Evolutionary conservation across 2,329 filamentous ascomycete species (phyloP).

Genomic region (Fusarium setosum): DNA sequence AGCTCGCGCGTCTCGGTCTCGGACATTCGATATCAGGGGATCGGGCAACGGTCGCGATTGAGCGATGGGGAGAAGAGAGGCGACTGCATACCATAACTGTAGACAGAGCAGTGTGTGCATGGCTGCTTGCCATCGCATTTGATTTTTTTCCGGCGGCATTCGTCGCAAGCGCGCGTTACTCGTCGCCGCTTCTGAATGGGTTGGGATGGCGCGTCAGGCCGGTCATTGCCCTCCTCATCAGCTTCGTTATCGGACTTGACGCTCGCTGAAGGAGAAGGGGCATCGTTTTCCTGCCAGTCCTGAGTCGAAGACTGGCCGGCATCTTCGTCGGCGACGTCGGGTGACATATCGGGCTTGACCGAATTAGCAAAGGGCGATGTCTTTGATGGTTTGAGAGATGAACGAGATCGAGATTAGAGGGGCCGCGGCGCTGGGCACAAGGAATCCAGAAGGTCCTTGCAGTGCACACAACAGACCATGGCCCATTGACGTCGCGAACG

Average conservation of each 20-base stretch:
- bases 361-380: constrained; percentile 34
- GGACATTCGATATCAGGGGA: not conserved
- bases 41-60: constrained; percentile 2
- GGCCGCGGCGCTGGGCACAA: constrained; percentile 13
- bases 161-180: constrained; percentile 84
- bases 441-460: constrained; percentile 22
- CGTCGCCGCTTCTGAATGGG: constrained; percentile 81
- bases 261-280: constrained; percentile 56
- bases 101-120: constrained; percentile 96
- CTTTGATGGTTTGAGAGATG: constrained; percentile 18
- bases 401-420: constrained; percentile 13
- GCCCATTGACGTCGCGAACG: constrained; percentile 10
- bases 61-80: not conserved
- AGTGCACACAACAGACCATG: constrained; percentile 11
- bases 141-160: constrained; percentile 87
- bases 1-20: constrained; percentile 21
- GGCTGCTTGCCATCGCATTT: constrained; percentile 90
- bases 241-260: constrained; percentile 56
- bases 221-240: constrained; percentile 50
- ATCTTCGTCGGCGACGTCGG: constrained; percentile 58
- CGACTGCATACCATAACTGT: constrained; percentile 84
- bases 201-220: constrained; percentile 53
- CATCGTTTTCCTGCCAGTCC: constrained; percentile 51
- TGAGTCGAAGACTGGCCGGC: constrained; percentile 48
- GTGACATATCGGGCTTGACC: constrained; percentile 46